phyloP scores from a whole-genome alignment of 441 rosid genomes.

The Brassica hybrid region DNA sequence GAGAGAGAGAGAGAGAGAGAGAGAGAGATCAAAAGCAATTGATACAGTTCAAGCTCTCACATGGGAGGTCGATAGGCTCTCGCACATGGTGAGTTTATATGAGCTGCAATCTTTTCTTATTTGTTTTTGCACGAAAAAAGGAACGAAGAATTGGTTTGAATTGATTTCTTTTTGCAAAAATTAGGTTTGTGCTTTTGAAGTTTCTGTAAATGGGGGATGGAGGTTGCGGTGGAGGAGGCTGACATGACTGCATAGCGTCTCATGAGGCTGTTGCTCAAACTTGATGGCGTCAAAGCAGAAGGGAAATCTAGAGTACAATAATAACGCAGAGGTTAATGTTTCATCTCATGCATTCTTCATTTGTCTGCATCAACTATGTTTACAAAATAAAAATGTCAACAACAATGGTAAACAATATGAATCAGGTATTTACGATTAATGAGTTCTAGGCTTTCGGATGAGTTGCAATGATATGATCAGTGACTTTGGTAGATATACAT shows the following conservation, averaged over 20 bases:
- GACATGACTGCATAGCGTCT: not conserved
- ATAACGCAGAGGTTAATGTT: not conserved
- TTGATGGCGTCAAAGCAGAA: not conserved
- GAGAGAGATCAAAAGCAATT: too few relatives aligned
- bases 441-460: not conserved
- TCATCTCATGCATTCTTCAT: not conserved
- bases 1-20: too few relatives aligned
- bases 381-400: not conserved
- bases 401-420: not conserved
- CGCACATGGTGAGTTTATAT: too few relatives aligned
- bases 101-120: too few relatives aligned
- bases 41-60: too few relatives aligned
- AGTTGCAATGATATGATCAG: not conserved
- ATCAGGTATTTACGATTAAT: not conserved
- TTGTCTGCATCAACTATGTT: not conserved
- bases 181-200: too few relatives aligned
- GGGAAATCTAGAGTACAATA: not conserved
- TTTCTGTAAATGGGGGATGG: too few relatives aligned
- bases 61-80: too few relatives aligned
- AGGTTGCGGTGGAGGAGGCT: not conserved
- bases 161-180: too few relatives aligned
- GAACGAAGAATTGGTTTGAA: too few relatives aligned
- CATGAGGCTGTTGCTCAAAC: not conserved
- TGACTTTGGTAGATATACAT: not conserved
- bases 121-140: too few relatives aligned